Evolutionary conservation across 305 asterid species (phyloP).

Genomic region (Withania somnifera): DNA sequence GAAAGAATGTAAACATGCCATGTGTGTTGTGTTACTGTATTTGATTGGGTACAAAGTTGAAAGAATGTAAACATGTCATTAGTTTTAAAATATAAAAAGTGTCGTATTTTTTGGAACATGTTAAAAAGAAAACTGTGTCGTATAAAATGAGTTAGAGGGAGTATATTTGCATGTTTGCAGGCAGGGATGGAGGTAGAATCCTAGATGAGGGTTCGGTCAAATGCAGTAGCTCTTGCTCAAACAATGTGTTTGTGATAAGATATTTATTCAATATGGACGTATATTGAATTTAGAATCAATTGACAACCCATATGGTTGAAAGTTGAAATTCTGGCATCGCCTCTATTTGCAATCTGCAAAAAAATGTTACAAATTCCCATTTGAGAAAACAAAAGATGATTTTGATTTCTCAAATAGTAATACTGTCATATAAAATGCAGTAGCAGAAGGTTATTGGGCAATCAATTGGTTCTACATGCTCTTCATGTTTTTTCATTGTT

Average conservation of each 20-base stretch:
- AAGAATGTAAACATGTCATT: not conserved
- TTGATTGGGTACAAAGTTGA: not conserved
- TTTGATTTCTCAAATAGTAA: not conserved
- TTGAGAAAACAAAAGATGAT: not conserved
- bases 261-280: not conserved
- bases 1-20: not conserved
- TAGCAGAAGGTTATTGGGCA: not conserved
- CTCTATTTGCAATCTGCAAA: not conserved
- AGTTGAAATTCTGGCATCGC: not conserved
- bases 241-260: not conserved
- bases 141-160: not conserved
- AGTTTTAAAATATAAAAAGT: too few relatives aligned
- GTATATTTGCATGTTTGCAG: not conserved
- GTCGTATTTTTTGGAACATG: not conserved
- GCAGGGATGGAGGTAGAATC: not conserved
- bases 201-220: not conserved
- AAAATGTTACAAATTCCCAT: not conserved
- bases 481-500: not conserved
- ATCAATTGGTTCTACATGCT: not conserved
- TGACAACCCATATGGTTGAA: not conserved
- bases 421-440: not conserved
- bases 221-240: not conserved
- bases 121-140: not conserved
- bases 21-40: too few relatives aligned
- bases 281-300: not conserved